phyloP scores from a whole-genome alignment of 176 grass and related monocot genomes.

The Themeda triandra region DNA sequence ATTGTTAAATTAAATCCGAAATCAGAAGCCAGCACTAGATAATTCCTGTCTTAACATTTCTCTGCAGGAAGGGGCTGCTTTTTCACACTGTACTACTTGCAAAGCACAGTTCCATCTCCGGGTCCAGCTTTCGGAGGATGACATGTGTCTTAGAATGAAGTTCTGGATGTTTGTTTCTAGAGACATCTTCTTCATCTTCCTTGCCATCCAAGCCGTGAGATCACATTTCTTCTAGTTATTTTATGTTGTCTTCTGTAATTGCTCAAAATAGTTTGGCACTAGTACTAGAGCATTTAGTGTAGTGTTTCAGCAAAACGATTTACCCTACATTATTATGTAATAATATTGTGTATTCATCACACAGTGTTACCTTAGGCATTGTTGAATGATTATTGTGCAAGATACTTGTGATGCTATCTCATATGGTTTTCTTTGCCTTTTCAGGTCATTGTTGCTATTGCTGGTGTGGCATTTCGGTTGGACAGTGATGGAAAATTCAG shows the following conservation, averaged over 20 bases:
- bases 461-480: constrained; percentile 59
- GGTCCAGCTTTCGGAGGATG: constrained; percentile 47
- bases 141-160: constrained; percentile 72
- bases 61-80: constrained; percentile 68
- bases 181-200: constrained; percentile 71
- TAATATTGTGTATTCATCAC: not conserved
- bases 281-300: not conserved
- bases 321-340: constrained; percentile 18
- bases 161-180: constrained; percentile 79
- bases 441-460: constrained; percentile 61
- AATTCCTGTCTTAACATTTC: not conserved
- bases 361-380: not conserved
- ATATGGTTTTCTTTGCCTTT: not conserved
- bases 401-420: not conserved
- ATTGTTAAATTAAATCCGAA: not conserved
- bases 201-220: constrained; percentile 74
- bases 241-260: not conserved
- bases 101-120: constrained; percentile 77
- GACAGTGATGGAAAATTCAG: constrained; percentile 73
- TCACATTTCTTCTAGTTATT: not conserved
- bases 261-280: not conserved
- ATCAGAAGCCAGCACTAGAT: not conserved
- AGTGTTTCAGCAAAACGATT: not conserved
- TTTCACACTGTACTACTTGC: constrained; percentile 87
- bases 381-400: not conserved